Percentiles rank a stretch among this genome's conserved stretches.
These are phyloP conservation scores for Silene conica DNA, from an alignment of 148 eudicot species.

Conservation along the genomic window DNA sequence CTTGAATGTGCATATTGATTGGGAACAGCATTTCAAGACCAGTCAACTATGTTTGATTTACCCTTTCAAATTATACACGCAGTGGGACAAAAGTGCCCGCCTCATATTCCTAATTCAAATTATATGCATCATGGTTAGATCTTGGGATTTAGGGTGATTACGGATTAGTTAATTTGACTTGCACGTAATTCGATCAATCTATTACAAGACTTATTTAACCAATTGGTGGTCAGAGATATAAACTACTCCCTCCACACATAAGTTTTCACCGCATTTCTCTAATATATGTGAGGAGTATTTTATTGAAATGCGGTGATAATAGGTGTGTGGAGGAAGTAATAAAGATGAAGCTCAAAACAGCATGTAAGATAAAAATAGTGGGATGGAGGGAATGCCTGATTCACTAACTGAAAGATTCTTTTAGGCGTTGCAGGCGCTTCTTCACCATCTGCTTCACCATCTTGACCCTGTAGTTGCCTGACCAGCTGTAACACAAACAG, in stretches of 20 bases:
- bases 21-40: neutral
- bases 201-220: no score
- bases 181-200: no score
- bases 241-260: no score
- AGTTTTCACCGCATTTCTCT: no score
- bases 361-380: neutral
- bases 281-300: no score
- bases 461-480: conserved; percentile 73
- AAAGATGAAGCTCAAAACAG: neutral
- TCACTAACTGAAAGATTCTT: conserved; percentile 80
- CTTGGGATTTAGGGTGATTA: no score
- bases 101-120: no score
- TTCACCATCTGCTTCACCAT: conserved; percentile 82
- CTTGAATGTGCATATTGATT: neutral
- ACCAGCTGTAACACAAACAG: conserved; percentile 50
- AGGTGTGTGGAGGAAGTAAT: no score
- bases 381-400: conserved; percentile 46
- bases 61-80: neutral
- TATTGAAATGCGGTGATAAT: no score
- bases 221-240: neutral
- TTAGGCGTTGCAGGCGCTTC: conserved; percentile 89
- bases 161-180: no score
- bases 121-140: no score
- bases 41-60: neutral
- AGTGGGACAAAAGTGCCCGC: neutral